Evolutionary conservation across 495 filamentous ascomycete species (phyloP), one percentile per base, ranked within the genome.

Genomic region (Aspergillus diversus): DNA sequence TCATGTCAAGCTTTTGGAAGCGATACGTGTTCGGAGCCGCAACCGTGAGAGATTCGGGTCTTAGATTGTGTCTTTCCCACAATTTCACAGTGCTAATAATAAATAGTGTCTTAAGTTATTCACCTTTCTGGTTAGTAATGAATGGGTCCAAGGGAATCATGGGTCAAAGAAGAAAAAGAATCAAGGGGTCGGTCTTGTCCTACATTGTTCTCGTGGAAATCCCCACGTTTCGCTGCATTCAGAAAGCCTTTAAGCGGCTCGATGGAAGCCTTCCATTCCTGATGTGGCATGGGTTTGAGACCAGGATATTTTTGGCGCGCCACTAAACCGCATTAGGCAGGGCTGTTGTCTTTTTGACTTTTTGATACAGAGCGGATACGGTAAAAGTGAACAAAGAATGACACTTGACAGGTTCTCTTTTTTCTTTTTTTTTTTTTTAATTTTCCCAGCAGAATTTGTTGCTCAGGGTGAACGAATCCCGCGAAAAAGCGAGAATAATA

Each of bases 181-280:
- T 27, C 21, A 27, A 31, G 21, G 47, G 47, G 21, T n/a, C n/a
- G n/a, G 16, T 16, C 8, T 50, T 50, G 47, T 50, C 51, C 34
- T 34, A 56, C 39, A 42, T 37, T 15, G 7, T 46, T 46, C 37
- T 43, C 39, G 11, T 57, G 35, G 16, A 57, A 46, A 27, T 57
- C 42, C 31, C 57, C 57, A 59, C 42, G 46, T 51, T 50, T 51
- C 32, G 33, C 57, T 60, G 57, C 57, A 52, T 52, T 21, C 57
- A 33, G 48, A 21, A 5, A 34, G 51, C 31, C 17, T 53, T 33
- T 54, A 37, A 11, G 16, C 46, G 46, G 8, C 47, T 59, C 33
- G 21, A 27, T 27, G 21, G 21, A 27, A 27, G 21, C 21, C 46
- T 48, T 57, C 34, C 16, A 17, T 55, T 55, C 12, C n/a, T 17